phyloP scores from a whole-genome alignment of 768 basidiomycete species.

The Cyclocybe aegerita region DNA sequence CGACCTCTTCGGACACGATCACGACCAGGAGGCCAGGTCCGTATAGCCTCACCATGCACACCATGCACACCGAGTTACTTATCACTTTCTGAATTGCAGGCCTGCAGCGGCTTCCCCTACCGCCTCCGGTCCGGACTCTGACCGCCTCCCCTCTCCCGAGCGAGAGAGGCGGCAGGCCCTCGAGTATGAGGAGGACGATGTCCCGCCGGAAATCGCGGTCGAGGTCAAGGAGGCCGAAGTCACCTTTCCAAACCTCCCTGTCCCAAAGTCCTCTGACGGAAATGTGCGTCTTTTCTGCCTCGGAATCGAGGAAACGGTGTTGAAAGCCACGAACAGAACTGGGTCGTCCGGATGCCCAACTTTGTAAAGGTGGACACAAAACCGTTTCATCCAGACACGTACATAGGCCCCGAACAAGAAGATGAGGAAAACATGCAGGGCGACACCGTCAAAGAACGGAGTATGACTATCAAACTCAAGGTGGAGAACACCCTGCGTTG shows the following conservation, averaged over 20 bases:
- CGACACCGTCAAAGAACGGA: constrained; percentile 70
- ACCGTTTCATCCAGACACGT: constrained; percentile 87
- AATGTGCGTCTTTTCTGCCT: constrained; percentile 51
- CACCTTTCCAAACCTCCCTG: constrained; percentile 83
- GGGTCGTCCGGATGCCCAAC: constrained; percentile 93
- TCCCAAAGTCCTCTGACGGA: constrained; percentile 77
- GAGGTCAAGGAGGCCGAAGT: constrained; percentile 70
- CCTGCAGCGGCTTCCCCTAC: constrained; percentile 39
- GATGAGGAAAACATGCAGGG: constrained; percentile 58
- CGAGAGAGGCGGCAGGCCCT: constrained; percentile 64
- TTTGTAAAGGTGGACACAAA: constrained; percentile 88
- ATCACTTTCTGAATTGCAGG: constrained; percentile 15
- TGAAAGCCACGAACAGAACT: constrained; percentile 51
- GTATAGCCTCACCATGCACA: constrained; percentile 19
- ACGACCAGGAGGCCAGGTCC: constrained; percentile 51
- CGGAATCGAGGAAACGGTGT: constrained; percentile 4
- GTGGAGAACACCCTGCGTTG: constrained; percentile 95
- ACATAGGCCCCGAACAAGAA: constrained; percentile 81
- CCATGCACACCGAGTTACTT: constrained; percentile 9
- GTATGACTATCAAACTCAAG: constrained; percentile 82
- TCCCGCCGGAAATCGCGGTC: constrained; percentile 51
- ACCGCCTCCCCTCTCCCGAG: constrained; percentile 61
- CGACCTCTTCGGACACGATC: constrained; percentile 80
- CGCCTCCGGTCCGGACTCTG: constrained; percentile 59
- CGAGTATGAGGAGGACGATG: constrained; percentile 82